A percentile compares a stretch with the other conserved stretches of the same genome.
Evolutionary conservation across 2,329 filamentous ascomycete species (phyloP).

Genomic region (Leptoxyphium fumago): DNA sequence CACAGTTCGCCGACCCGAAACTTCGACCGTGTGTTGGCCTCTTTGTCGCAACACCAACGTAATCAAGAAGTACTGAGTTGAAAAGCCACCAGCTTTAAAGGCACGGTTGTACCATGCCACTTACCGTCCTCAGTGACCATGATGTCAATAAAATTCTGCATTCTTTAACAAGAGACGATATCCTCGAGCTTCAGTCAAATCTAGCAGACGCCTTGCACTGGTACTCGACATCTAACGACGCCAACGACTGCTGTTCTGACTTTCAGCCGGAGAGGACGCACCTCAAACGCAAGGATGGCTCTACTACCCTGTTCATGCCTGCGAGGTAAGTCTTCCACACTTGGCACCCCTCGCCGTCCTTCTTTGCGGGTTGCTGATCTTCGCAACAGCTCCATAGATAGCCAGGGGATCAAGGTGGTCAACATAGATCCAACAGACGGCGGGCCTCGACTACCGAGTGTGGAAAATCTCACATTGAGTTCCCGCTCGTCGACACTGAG

Average conservation of each 20-base stretch:
- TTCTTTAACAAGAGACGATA: constrained; percentile 41
- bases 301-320: constrained; percentile 53
- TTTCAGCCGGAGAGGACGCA: constrained; percentile 49
- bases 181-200: constrained; percentile 40
- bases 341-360: not conserved
- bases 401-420: constrained; percentile 51
- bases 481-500: constrained; percentile 16
- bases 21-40: too few species aligned
- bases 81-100: too few species aligned
- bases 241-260: constrained; percentile 40
- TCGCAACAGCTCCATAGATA: constrained; percentile 7
- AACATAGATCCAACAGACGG: constrained; percentile 31
- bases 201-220: constrained; percentile 47
- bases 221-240: constrained; percentile 48
- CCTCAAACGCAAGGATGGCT: constrained; percentile 45
- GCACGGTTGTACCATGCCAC: constrained; percentile 32
- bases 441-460: constrained; percentile 8
- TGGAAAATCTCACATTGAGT: constrained; percentile 13
- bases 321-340: constrained; percentile 37
- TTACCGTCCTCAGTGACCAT: constrained; percentile 43
- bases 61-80: too few species aligned
- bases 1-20: too few species aligned
- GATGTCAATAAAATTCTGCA: constrained; percentile 42
- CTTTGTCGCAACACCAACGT: too few species aligned
- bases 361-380: not conserved